Percentiles rank a stretch among this genome's conserved stretches.
These are phyloP conservation scores for Pichia sp. DNA, from an alignment of 1,139 yeast species.

Conservation along the genomic window DNA sequence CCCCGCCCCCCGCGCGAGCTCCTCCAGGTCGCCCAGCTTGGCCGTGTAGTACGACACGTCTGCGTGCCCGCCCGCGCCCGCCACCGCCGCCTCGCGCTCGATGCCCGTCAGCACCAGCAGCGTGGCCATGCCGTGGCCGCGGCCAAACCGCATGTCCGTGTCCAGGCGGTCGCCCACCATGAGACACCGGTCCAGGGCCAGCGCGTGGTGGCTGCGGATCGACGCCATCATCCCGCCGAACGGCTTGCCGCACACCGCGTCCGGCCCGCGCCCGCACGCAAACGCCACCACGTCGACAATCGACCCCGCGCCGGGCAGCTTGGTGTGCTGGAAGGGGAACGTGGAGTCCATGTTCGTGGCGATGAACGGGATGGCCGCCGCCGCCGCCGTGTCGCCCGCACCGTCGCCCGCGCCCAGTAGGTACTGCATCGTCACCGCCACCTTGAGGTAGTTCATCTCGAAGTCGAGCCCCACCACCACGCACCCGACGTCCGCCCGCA, in stretches of 20 bases:
- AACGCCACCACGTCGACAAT: constrained; percentile 73
- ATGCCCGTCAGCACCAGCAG: not conserved
- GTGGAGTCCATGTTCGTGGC: constrained; percentile 97
- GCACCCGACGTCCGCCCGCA: constrained; percentile 74
- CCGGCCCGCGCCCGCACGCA: constrained; percentile 68
- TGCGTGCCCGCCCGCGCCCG: not conserved
- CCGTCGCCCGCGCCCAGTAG: constrained; percentile 56
- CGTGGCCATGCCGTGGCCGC: not conserved
- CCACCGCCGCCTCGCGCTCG: not conserved
- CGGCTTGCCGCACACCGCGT: constrained; percentile 79
- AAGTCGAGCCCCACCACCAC: constrained; percentile 85
- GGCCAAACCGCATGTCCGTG: constrained; percentile 62
- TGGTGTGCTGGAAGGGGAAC: constrained; percentile 79
- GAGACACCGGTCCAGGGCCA: constrained; percentile 59
- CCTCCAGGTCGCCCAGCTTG: not conserved
- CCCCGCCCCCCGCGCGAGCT: not conserved
- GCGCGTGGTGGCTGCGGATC: constrained; percentile 59
- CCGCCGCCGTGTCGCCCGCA: too few relatives aligned
- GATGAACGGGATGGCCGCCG: constrained; percentile 72
- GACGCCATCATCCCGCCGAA: constrained; percentile 86
- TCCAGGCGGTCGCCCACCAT: constrained; percentile 96
- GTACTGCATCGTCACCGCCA: constrained; percentile 78
- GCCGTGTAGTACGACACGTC: not conserved
- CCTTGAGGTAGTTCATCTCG: constrained; percentile 69
- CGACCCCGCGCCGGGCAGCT: constrained; percentile 94